phyloP scores from a whole-genome alignment of 2,329 filamentous ascomycete species.

The Aspergillus tamarii region DNA sequence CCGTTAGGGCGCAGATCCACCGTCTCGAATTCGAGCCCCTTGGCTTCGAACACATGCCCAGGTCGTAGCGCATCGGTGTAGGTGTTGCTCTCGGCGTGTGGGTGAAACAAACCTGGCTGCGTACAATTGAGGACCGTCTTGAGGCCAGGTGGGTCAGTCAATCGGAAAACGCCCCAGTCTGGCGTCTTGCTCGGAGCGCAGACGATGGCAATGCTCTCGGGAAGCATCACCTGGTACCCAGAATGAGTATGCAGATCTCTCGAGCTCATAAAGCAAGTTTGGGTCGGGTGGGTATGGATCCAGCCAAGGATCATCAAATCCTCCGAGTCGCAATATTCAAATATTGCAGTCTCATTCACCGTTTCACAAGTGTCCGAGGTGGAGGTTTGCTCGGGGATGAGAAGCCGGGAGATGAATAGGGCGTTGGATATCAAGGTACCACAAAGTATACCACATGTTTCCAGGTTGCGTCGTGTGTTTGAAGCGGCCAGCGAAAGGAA shows the following conservation, averaged over 20 bases:
- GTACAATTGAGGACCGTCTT: slow-evolving; percentile 80
- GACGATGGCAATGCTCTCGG: slow-evolving; percentile 95
- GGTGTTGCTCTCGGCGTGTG: slow-evolving; percentile 69
- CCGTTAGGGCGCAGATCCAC: slow-evolving; percentile 59
- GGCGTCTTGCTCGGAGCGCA: slow-evolving; percentile 78
- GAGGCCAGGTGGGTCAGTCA: slow-evolving; percentile 91
- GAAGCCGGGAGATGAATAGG: slow-evolving; percentile 82
- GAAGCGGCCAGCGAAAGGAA: slow-evolving; percentile 75
- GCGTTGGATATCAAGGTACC: slow-evolving; percentile 91
- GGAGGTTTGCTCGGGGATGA: slow-evolving; percentile 88
- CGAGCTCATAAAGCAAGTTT: slow-evolving; percentile 97
- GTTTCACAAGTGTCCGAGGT: slow-evolving; percentile 96
- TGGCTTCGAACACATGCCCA: slow-evolving; percentile 71
- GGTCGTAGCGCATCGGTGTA: slow-evolving; percentile 75
- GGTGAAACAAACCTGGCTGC: slow-evolving; percentile 82
- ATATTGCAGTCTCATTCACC: slow-evolving; percentile 78
- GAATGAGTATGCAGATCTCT: slow-evolving; percentile 91
- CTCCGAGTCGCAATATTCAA: slow-evolving; percentile 85
- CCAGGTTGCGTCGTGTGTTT: slow-evolving; percentile 81
- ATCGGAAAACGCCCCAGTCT: slow-evolving; percentile 87
- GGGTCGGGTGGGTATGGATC: slow-evolving; percentile 97
- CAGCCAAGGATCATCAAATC: slow-evolving; percentile 87
- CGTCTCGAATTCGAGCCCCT: slow-evolving; percentile 67
- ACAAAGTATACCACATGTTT: slow-evolving; percentile 94
- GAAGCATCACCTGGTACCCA: slow-evolving; percentile 94